Percentiles rank a stretch among this genome's conserved stretches.
Conservation (phyloP, 1,139 yeast species). For the Sugiyamaella castrensis region DNA sequence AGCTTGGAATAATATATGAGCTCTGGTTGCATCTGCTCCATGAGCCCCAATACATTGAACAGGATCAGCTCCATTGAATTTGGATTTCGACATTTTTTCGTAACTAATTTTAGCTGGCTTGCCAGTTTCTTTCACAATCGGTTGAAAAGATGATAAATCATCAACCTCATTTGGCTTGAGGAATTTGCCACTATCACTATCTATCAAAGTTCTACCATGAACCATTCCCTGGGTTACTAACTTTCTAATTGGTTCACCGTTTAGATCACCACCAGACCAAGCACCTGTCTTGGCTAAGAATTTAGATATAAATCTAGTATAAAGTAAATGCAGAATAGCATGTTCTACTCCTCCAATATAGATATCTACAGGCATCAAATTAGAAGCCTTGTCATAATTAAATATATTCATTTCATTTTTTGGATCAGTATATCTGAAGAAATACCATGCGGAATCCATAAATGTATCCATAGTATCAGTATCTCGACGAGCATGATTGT, state of each 20-base stretch:
- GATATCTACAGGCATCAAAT: slow-evolving; percentile 76
- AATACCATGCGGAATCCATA: slow-evolving; percentile 97
- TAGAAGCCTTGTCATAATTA: slow-evolving; percentile 48
- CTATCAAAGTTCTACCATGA: slow-evolving; percentile 78
- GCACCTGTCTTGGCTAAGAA: slow-evolving; percentile 62
- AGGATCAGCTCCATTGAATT: slow-evolving; percentile 92
- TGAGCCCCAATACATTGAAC: slow-evolving; percentile 66
- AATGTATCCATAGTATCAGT: slow-evolving; percentile 99
- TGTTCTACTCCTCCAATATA: slow-evolving; percentile 96
- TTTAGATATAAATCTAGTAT: slow-evolving; percentile 80
- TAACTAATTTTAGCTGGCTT: slow-evolving; percentile 52
- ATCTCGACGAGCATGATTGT: slow-evolving; percentile 68
- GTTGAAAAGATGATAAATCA: slow-evolving; percentile 38
- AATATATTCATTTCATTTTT: slow-evolving; percentile 57
- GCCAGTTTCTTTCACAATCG: slow-evolving; percentile 51
- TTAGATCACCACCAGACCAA: slow-evolving; percentile 50
- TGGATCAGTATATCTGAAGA: slow-evolving; percentile 77
- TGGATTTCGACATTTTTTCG: slow-evolving; percentile 96
- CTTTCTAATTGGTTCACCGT: slow-evolving; percentile 76
- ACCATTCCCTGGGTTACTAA: slow-evolving; percentile 97
- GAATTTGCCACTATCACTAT: slow-evolving; percentile 70
- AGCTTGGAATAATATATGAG: slow-evolving; percentile 91
- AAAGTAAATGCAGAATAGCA: slow-evolving; percentile 85
- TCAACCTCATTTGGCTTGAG: slow-evolving; percentile 74
- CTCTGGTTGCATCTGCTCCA: slow-evolving; percentile 95